These are phyloP conservation scores for Candida berthetii DNA, from an alignment of 805 yeast genomes.

Conservation along the genomic window DNA sequence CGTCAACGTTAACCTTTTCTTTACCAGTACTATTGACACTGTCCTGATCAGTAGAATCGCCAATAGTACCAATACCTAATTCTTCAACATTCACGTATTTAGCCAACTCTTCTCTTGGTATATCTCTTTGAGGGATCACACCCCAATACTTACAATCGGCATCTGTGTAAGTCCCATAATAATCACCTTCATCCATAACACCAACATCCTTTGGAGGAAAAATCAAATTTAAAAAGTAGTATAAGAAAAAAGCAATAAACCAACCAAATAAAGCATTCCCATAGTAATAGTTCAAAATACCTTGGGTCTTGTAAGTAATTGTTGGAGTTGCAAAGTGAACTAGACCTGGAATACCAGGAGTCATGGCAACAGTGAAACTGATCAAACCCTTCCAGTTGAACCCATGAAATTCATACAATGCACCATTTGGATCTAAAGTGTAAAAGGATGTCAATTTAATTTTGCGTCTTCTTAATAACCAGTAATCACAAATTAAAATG, in stretches of 20 bases:
- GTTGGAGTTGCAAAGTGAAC: not conserved
- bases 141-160: not conserved
- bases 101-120: too few relatives aligned
- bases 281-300: not conserved
- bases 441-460: conserved; percentile 30
- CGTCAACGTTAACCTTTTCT: too few relatives aligned
- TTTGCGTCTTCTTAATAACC: conserved; percentile 22
- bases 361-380: conserved; percentile 24
- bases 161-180: not conserved
- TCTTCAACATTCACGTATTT: too few relatives aligned
- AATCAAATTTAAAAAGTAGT: not conserved
- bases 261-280: conserved; percentile 1
- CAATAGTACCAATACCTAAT: too few relatives aligned
- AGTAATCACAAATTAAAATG: conserved; percentile 30
- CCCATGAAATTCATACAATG: conserved; percentile 30
- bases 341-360: conserved; percentile 31
- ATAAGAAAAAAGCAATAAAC: not conserved
- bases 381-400: conserved; percentile 27
- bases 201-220: not conserved
- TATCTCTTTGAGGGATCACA: too few relatives aligned
- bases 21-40: too few relatives aligned
- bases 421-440: conserved; percentile 18
- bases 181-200: not conserved
- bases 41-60: too few relatives aligned
- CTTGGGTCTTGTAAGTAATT: not conserved